phyloP scores from a whole-genome alignment of 2,329 filamentous ascomycete genomes.

The Pestalotiopsis sp. region DNA sequence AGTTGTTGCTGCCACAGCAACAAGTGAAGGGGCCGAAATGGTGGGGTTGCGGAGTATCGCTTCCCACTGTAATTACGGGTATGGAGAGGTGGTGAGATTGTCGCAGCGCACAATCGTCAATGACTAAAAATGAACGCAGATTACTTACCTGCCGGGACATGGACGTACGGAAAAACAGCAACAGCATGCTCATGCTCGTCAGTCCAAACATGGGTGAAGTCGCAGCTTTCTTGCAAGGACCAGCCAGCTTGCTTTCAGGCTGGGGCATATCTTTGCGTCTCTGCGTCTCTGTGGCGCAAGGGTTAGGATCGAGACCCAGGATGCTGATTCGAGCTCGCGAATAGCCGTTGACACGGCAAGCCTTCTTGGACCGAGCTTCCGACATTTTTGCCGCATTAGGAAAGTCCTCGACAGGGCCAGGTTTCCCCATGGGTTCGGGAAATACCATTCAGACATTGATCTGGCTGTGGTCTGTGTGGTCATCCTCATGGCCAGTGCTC shows the following conservation, averaged over 20 bases:
- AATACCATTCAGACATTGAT: background rate
- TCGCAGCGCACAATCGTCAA: background rate
- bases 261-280: background rate
- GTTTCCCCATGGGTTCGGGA: background rate
- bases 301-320: background rate
- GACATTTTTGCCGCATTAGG: constrained; percentile 2
- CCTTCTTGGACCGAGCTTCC: background rate
- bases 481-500: background rate
- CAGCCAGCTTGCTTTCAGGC: background rate
- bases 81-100: background rate
- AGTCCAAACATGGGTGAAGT: background rate
- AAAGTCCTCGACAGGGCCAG: background rate
- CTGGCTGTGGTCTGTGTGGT: background rate
- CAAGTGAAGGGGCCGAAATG: background rate
- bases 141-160: background rate
- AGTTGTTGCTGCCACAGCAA: background rate
- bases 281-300: background rate
- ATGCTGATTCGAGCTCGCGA: background rate
- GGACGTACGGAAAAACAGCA: background rate
- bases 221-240: background rate
- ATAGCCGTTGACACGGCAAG: background rate
- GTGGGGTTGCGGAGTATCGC: background rate
- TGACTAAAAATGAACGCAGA: background rate
- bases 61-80: background rate
- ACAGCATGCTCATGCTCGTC: background rate